A percentile compares a stretch with the other conserved stretches of the same genome.
These are phyloP conservation scores for Trichoderma pleuroti DNA, from an alignment of 2,329 filamentous ascomycete genomes.

Conservation along the genomic window DNA sequence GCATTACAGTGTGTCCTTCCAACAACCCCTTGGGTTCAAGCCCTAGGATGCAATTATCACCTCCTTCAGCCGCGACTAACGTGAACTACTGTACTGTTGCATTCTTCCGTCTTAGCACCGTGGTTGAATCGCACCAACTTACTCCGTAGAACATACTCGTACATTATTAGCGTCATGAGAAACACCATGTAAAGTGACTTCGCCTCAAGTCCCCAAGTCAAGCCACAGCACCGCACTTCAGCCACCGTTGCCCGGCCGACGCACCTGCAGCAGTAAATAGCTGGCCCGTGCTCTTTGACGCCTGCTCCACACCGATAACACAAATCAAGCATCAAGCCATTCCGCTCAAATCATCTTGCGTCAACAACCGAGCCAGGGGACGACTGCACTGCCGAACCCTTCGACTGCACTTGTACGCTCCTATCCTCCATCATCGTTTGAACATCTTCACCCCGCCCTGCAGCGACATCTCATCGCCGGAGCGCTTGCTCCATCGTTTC, in stretches of 20 bases:
- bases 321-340: neutral
- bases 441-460: neutral
- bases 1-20: neutral
- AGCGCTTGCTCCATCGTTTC: conserved; percentile 5
- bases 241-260: conserved; percentile 19
- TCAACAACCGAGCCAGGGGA: conserved; percentile 12
- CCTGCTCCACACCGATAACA: conserved; percentile 18
- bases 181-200: neutral
- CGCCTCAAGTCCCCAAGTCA: neutral
- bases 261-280: conserved; percentile 7
- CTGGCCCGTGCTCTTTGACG: neutral
- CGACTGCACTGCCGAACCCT: neutral
- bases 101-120: neutral
- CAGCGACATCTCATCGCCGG: neutral
- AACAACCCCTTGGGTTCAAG: neutral
- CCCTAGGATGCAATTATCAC: neutral
- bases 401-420: neutral
- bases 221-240: conserved; percentile 1
- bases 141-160: neutral
- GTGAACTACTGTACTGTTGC: neutral
- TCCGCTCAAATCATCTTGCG: conserved; percentile 10
- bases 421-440: neutral
- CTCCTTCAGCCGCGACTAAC: neutral
- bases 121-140: neutral
- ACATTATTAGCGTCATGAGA: neutral